A percentile compares a stretch with the other conserved stretches of the same genome.
These are phyloP conservation scores for Straminergon stramineum DNA, from an alignment of 225 moss, liverwort and hornwort genomes.

Conservation along the genomic window DNA sequence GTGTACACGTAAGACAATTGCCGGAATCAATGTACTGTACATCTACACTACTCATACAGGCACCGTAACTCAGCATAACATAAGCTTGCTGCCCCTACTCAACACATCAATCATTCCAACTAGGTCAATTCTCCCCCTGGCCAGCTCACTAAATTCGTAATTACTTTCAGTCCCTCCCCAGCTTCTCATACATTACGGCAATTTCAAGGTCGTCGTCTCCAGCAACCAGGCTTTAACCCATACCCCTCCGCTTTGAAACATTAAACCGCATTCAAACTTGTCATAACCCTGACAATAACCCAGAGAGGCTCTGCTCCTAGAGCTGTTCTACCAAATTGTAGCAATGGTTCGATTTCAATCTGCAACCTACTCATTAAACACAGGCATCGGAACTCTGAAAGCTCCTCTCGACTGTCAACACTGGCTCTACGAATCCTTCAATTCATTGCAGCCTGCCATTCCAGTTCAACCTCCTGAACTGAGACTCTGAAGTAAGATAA, in stretches of 20 bases:
- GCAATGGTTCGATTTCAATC: background rate
- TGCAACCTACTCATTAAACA: background rate
- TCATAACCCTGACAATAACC: background rate
- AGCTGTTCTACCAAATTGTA: background rate
- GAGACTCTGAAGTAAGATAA: background rate
- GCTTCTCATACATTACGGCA: background rate
- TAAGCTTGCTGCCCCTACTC: background rate
- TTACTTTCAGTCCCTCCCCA: background rate
- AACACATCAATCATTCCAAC: background rate
- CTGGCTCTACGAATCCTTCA: background rate
- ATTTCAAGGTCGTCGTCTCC: background rate
- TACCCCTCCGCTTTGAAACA: background rate
- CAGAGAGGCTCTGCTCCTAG: background rate
- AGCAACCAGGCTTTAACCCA: background rate
- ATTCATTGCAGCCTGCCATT: background rate
- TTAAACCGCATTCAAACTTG: background rate
- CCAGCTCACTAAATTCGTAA: background rate
- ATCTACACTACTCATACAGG: background rate
- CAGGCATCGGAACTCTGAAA: background rate
- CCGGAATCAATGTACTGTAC: background rate
- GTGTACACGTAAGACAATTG: background rate
- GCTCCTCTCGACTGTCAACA: background rate
- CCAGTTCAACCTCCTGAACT: background rate
- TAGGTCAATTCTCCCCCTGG: background rate
- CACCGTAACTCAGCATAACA: background rate